Base-by-base conservation (phyloP, 2,329 filamentous ascomycete species). In the Paraconiothyrium brasiliense region DNA sequence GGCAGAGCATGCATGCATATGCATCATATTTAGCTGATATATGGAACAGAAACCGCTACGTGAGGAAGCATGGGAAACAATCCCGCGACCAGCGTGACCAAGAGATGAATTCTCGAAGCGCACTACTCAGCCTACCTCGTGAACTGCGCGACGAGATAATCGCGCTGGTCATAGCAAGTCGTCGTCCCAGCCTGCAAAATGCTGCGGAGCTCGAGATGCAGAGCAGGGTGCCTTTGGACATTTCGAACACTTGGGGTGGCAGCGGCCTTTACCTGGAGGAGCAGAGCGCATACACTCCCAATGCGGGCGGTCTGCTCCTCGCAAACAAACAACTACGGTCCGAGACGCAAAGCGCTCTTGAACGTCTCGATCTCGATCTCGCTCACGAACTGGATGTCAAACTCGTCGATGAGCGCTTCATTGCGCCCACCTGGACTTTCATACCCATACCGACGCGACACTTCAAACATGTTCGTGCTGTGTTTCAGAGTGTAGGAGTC, bases 81-180 rank as follows among this genome's bases (percentile, higher is more conserved):
- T 14, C 35, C 3, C 13, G 2, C 14, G 16, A 5, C 16, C 37
- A 16, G 8, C 11, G 16, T 30, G 5, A 41, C n/a, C 34, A n/a
- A 52, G 20, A 14, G 10, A 52, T 7, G 34, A 30, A 41, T 11
- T 41, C 50, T 30, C 39, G 13, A 11, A 32, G 6, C 11, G 34
- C 8, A n/a, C 4, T 54, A 16, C 37, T 54, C 11, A 54, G 27
- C 14, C 54, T 59, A 14, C 57, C 57, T n/a, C 57, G 57, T 16
- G 57, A 59, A 47, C n/a, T 59, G 16, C 48, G 48, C 30, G 57
- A 59, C 20, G 30, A 54, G 20, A 59, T 59, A n/a, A 16, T 59
- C 11, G 30, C n/a, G 2, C 39, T 46, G 6, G 37, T 54, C 32
- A 4, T 59, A 14, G 2, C 30, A 5, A 20, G 14, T 13, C 57